Conservation (phyloP, 495 filamentous ascomycete genomes). For the Melanomma pulvis-pyrius region DNA sequence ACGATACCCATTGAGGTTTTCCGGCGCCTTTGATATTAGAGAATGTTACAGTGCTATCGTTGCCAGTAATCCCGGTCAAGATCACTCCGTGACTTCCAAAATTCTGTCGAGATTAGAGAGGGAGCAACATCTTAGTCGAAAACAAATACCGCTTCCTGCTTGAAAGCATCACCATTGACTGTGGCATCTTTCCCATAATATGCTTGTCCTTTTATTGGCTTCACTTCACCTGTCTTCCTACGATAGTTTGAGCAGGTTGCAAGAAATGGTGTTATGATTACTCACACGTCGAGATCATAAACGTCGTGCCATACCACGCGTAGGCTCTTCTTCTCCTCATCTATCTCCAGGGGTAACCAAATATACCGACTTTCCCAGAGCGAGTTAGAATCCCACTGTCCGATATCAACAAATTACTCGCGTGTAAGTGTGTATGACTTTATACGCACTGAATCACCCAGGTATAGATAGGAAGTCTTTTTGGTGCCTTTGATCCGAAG, state of each 20-base stretch:
- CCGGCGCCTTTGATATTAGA: conserved; percentile 53
- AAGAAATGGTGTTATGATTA: background rate
- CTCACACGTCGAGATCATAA: conserved; percentile 49
- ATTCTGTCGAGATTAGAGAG: conserved; percentile 29
- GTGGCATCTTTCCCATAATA: conserved; percentile 49
- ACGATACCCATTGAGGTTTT: conserved; percentile 58
- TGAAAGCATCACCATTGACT: conserved; percentile 49
- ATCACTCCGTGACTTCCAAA: conserved; percentile 52
- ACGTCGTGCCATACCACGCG: conserved; percentile 50
- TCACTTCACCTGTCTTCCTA: conserved; percentile 52
- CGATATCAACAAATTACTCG: background rate
- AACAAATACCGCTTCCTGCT: conserved; percentile 48
- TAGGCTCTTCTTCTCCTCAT: conserved; percentile 39
- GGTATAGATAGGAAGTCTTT: conserved; percentile 56
- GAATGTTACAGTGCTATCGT: conserved; percentile 57
- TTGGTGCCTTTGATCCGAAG: conserved; percentile 51
- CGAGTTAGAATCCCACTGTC: conserved; percentile 54
- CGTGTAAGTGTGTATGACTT: background rate
- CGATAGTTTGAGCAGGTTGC: conserved; percentile 6
- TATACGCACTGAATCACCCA: conserved; percentile 48
- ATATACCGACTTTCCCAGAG: conserved; percentile 58
- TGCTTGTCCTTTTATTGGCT: conserved; percentile 47
- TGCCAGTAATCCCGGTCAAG: conserved; percentile 54
- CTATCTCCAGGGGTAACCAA: conserved; percentile 54
- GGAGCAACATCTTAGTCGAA: no score